phyloP scores from a whole-genome alignment of 306 rosid genomes.

The Heteromeles arbutifolia region DNA sequence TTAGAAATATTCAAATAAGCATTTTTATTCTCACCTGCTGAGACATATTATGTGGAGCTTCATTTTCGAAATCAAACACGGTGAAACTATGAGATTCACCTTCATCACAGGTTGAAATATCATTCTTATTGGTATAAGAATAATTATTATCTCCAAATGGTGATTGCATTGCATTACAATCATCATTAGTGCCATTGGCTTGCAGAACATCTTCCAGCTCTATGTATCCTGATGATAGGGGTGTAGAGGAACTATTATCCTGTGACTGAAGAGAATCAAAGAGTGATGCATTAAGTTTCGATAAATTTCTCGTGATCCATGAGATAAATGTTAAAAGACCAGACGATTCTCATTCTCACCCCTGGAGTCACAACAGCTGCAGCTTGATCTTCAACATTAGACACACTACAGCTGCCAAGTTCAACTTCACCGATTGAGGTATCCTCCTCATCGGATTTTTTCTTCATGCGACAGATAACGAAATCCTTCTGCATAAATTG shows the following conservation, averaged over 20 bases:
- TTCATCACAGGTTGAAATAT: slow-evolving; percentile 6
- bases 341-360: slow-evolving; percentile 27
- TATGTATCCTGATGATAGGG: not conserved
- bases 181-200: not conserved
- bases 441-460: slow-evolving; percentile 17
- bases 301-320: not conserved
- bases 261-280: not conserved
- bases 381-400: slow-evolving; percentile 4
- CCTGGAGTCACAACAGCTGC: not conserved
- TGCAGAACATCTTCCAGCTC: slow-evolving; percentile 13
- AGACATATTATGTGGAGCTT: not conserved
- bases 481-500: slow-evolving; percentile 37
- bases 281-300: not conserved
- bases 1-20: not conserved
- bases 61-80: slow-evolving; percentile 4
- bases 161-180: not conserved
- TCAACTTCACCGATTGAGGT: slow-evolving; percentile 16
- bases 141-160: not conserved
- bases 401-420: slow-evolving; percentile 7
- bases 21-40: not conserved
- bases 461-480: slow-evolving; percentile 45
- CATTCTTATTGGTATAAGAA: not conserved
- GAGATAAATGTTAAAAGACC: not conserved
- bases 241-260: not conserved
- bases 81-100: not conserved